Conservation (phyloP, 1,139 yeast species). For the Pneumocystis murina region DNA sequence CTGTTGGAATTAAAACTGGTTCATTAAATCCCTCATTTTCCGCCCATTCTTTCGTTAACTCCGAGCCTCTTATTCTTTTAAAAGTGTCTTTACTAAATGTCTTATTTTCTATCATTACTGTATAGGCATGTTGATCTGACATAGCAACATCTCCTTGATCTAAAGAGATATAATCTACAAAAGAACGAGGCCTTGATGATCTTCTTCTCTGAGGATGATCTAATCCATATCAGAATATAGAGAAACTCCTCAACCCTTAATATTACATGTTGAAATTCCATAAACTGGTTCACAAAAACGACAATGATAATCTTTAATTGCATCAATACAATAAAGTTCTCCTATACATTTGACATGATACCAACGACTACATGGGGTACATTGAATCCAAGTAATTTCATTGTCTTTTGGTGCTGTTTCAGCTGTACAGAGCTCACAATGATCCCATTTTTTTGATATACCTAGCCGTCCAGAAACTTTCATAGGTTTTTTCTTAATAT, state of each 20-base stretch:
- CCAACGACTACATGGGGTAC: slow-evolving; percentile 50
- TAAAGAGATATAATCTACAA: slow-evolving; percentile 56
- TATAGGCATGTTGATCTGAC: slow-evolving; percentile 50
- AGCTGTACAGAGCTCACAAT: slow-evolving; percentile 14
- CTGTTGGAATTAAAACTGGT: slow-evolving; percentile 29
- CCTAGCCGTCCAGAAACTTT: neutral
- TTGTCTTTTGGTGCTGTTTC: slow-evolving; percentile 14
- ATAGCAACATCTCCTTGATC: slow-evolving; percentile 61
- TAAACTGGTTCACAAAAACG: slow-evolving; percentile 29
- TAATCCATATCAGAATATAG: neutral
- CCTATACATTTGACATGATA: slow-evolving; percentile 41
- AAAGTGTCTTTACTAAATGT: slow-evolving; percentile 15
- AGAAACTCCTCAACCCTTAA: neutral
- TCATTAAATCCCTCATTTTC: slow-evolving; percentile 21
- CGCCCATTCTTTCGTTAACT: slow-evolving; percentile 30
- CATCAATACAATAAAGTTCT: slow-evolving; percentile 26
- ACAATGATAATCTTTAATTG: slow-evolving; percentile 44
- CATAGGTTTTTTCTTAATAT: neutral
- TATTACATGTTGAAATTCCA: slow-evolving; percentile 34
- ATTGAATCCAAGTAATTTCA: slow-evolving; percentile 39
- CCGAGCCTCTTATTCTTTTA: slow-evolving; percentile 21
- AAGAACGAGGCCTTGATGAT: slow-evolving; percentile 38
- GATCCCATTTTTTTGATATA: slow-evolving; percentile 13
- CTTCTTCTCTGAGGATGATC: slow-evolving; percentile 39
- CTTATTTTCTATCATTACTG: slow-evolving; percentile 24